Evolutionary conservation across 2,329 filamentous ascomycete species (phyloP).

Genomic region (Colletotrichum melonis): DNA sequence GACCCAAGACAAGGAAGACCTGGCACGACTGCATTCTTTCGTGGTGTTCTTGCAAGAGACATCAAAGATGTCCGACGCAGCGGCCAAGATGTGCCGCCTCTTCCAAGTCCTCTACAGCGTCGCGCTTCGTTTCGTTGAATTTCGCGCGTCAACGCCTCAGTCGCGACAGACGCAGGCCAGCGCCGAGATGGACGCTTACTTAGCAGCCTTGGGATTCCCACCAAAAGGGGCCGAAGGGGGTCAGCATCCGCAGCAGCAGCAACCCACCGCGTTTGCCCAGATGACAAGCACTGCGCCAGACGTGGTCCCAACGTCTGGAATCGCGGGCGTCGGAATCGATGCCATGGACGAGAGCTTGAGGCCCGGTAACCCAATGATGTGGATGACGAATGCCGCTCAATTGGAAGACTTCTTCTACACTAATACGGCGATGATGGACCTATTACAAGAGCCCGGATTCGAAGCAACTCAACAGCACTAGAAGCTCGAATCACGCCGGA

Average conservation of each 20-base stretch:
- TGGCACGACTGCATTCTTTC: slow-evolving; percentile 60
- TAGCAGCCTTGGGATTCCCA: slow-evolving; percentile 62
- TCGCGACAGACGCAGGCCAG: slow-evolving; percentile 46
- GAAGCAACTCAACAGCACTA: neutral
- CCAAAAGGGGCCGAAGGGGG: neutral
- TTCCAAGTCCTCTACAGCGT: slow-evolving; percentile 70
- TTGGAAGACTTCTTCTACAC: slow-evolving; percentile 52
- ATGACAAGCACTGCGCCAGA: neutral
- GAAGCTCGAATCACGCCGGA: neutral
- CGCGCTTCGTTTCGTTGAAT: slow-evolving; percentile 68
- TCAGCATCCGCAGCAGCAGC: neutral
- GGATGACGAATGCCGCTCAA: slow-evolving; percentile 51
- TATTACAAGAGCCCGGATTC: slow-evolving; percentile 44
- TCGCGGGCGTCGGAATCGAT: neutral
- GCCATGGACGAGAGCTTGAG: slow-evolving; percentile 3
- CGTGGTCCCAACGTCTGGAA: neutral
- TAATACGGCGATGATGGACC: slow-evolving; percentile 50
- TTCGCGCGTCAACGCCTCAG: slow-evolving; percentile 50
- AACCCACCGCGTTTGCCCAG: slow-evolving; percentile 24
- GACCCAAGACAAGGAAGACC: slow-evolving; percentile 54
- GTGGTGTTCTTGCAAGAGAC: slow-evolving; percentile 63
- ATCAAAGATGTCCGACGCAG: slow-evolving; percentile 57
- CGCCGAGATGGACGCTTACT: slow-evolving; percentile 60
- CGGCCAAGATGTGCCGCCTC: slow-evolving; percentile 66
- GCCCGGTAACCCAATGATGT: slow-evolving; percentile 43